These are phyloP conservation scores for Aspergillus caelatus DNA, from an alignment of 2,329 filamentous ascomycete species.

Conservation along the genomic window DNA sequence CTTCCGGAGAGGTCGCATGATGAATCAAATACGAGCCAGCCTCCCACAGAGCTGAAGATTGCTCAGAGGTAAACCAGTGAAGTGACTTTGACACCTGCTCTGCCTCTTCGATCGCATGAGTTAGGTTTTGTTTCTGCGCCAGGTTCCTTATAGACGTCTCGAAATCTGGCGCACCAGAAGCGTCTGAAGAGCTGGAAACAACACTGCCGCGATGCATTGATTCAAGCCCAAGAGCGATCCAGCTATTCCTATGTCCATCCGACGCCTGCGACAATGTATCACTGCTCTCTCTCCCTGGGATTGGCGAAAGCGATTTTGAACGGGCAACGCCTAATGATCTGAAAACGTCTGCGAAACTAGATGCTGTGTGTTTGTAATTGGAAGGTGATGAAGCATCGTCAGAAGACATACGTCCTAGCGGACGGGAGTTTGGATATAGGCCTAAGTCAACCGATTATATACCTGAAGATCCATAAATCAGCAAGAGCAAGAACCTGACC, in stretches of 20 bases:
- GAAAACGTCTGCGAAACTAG: conserved; percentile 47
- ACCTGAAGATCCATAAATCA: conserved; percentile 14
- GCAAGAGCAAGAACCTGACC: not conserved
- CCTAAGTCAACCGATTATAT: conserved; percentile 22
- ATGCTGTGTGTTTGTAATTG: conserved; percentile 39
- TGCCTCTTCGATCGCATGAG: conserved; percentile 43
- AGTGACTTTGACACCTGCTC: conserved; percentile 37
- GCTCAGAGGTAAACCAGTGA: conserved; percentile 42
- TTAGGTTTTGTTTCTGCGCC: conserved; percentile 36
- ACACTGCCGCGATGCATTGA: conserved; percentile 47
- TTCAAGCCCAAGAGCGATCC: conserved; percentile 39
- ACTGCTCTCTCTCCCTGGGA: conserved; percentile 35
- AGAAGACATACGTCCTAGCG: conserved; percentile 43
- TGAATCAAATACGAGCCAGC: conserved; percentile 41
- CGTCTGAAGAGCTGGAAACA: conserved; percentile 42
- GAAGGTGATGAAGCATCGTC: conserved; percentile 44
- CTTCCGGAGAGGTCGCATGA: conserved; percentile 38
- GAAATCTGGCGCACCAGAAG: conserved; percentile 40
- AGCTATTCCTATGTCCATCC: conserved; percentile 38
- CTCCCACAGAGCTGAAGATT: conserved; percentile 45
- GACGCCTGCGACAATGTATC: conserved; percentile 34
- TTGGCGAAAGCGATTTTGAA: conserved; percentile 42
- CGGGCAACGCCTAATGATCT: conserved; percentile 45
- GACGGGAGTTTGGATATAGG: conserved; percentile 21
- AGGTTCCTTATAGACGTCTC: conserved; percentile 40